Base-by-base conservation (phyloP, 495 filamentous ascomycete species). In the Aspergillus wentii region DNA sequence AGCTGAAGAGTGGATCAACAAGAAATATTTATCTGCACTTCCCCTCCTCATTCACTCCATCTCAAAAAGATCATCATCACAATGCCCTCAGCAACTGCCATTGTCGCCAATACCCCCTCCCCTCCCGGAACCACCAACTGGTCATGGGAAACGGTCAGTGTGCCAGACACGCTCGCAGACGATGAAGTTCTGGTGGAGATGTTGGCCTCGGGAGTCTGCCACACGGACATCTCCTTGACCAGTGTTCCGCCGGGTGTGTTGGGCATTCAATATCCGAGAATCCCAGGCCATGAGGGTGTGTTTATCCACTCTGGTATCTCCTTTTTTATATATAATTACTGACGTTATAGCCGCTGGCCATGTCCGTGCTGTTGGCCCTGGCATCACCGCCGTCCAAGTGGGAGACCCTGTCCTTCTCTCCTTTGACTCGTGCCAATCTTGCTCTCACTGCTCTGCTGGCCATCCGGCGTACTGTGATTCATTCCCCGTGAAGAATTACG, bases 341-440 rank as follows among this genome's bases (percentile, higher is more conserved):
- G 18, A 26, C 25, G 18, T 27, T 18, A 13, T 34, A 53, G 53
- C 71, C 18, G 57, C 68, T 5, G 72, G 73, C 11, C 46, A 66
- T 19, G 54, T 77, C 7, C 45, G 61, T 29, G 51, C 48, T 8
- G 21, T 68, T 15, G 73, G 72, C 14, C 54, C 56, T 21, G 43
- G 51, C 1, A 56, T 61, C 18, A 54, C 56, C 6, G 39, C 53
- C n/a, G 53, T 69, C 10, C 40, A 52, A 28, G 41, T 54, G 3
- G 68, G 66, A 14, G 69, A 75, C 48, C 53, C 61, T 13, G 68
- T 70, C 34, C 52, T 69, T 41, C 48, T 68, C 31, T 61, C 60
- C 20, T 68, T 68, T 44, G 55, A 53, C 5, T 44, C 52, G 28
- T 68, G 64, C 49, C 29, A 50, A 9, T 26, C 35, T 15, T 69